A percentile compares a stretch with the other conserved stretches of the same genome.
Evolutionary conservation across 305 asterid species (phyloP).

Genomic region (Fraxinus platypoda): DNA sequence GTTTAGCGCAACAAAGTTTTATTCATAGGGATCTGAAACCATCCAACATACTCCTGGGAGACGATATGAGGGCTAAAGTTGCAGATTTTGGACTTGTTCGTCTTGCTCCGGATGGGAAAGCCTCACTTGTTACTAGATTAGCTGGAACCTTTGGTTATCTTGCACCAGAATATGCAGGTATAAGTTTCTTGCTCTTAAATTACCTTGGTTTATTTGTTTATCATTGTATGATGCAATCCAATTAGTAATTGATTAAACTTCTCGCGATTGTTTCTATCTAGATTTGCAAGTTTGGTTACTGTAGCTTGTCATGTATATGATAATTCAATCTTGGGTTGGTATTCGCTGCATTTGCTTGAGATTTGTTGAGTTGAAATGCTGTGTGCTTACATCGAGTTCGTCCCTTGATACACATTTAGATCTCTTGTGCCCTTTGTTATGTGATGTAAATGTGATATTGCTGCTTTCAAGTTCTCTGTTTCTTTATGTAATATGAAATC

Average conservation of each 20-base stretch:
- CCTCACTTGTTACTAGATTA: conserved; percentile 72
- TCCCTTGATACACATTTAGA: not conserved
- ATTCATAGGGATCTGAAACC: conserved; percentile 97
- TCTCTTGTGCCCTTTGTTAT: not conserved
- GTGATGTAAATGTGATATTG: not conserved
- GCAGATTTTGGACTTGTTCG: conserved; percentile 96
- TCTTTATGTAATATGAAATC: not conserved
- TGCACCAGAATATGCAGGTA: conserved; percentile 99
- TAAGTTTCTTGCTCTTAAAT: not conserved
- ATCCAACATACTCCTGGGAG: conserved; percentile 85
- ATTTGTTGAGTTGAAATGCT: not conserved
- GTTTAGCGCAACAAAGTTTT: conserved; percentile 92
- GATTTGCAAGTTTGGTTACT: not conserved
- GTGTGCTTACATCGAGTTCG: not conserved
- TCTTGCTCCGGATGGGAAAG: conserved; percentile 91
- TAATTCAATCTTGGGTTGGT: not conserved
- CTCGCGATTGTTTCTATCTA: not conserved
- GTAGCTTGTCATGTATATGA: not conserved
- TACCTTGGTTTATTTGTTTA: not conserved
- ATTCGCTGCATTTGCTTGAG: not conserved
- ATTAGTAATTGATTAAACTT: not conserved
- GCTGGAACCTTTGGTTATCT: conserved; percentile 98
- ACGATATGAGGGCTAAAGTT: conserved; percentile 96
- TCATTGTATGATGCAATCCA: not conserved
- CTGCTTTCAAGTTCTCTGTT: not conserved